These are phyloP conservation scores for Colletotrichum lini DNA, from an alignment of 2,329 filamentous ascomycete genomes.

Conservation along the genomic window DNA sequence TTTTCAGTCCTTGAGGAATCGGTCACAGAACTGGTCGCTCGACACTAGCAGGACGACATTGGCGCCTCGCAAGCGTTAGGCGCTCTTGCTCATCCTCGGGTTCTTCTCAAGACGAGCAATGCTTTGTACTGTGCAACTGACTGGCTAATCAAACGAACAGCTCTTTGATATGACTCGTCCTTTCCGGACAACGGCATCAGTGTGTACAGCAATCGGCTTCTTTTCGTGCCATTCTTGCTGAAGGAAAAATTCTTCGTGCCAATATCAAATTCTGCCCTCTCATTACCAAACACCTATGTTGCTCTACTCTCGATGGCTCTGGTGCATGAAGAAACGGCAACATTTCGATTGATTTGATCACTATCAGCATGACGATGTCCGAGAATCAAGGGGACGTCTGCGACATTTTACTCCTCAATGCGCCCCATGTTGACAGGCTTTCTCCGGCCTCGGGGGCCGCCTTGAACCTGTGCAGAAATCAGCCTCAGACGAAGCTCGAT, in stretches of 20 bases:
- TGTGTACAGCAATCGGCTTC: conserved; percentile 72
- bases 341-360: conserved; percentile 48
- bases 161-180: not conserved
- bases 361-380: not conserved
- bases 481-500: conserved; percentile 21
- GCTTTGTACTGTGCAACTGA: not conserved
- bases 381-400: not conserved
- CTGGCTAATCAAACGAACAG: conserved; percentile 4
- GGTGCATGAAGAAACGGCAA: conserved; percentile 72
- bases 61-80: conserved; percentile 18
- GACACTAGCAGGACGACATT: not conserved
- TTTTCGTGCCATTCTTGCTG: conserved; percentile 67
- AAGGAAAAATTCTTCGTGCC: conserved; percentile 71
- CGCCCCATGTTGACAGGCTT: not conserved
- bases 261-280: conserved; percentile 63
- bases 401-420: no score
- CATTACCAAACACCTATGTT: conserved; percentile 72
- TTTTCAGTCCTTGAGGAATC: conserved; percentile 1
- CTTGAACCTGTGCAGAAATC: not conserved
- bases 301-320: conserved; percentile 43
- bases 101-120: not conserved
- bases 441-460: not conserved
- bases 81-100: not conserved
- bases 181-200: conserved; percentile 61
- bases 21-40: no score